Evolutionary conservation across 129 eudicot species (phyloP), one percentile per base, ranked within the genome.

Genomic region (Silybum marianum): DNA sequence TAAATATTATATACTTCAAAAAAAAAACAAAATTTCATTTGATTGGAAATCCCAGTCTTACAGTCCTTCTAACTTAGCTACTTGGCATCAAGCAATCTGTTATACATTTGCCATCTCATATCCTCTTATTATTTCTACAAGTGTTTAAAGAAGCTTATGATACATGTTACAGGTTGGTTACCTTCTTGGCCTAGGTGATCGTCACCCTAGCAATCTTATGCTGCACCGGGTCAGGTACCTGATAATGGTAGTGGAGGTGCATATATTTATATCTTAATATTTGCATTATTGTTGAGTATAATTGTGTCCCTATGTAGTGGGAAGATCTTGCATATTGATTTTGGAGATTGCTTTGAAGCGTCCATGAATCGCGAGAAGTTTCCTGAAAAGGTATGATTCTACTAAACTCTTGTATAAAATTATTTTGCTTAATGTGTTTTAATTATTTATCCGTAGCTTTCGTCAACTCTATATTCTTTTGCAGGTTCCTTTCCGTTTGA

Each of bases 151-250:
- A 28, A 18, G 63, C 32, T 40, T 46, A 24, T 68, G 76, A 65
- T 72, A 75, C 54, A 23, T 84, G 70, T 68, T 70, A 70, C 88
- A 96, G 99, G 99, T 93, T 69, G 99, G 99, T 74, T 96, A 96
- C 85, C 90, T 96, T 78, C 97, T 96, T 88, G 99, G 99, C 44
- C 85, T 96, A 73, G 99, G 99, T 73, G 99, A 96, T 89, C 95
- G 99, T 23, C 99, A 96, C 89, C 99, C 99, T 71, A 96, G 99
- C 89, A 96, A 96, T 86, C 98, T 96, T 75, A 96, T 96, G 99
- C 92, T 96, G 73, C 93, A 93, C 65, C 99, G 99, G 25, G 91
- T 77, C 87, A 96, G 98, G 99, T 96, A 91, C 30, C 9, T 38
- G 22, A 30, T 28, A 30, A 76, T 36, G 63, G 36, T 22, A 36